Conservation (phyloP, 306 rosid species). For the Phaseolus lunatus region DNA sequence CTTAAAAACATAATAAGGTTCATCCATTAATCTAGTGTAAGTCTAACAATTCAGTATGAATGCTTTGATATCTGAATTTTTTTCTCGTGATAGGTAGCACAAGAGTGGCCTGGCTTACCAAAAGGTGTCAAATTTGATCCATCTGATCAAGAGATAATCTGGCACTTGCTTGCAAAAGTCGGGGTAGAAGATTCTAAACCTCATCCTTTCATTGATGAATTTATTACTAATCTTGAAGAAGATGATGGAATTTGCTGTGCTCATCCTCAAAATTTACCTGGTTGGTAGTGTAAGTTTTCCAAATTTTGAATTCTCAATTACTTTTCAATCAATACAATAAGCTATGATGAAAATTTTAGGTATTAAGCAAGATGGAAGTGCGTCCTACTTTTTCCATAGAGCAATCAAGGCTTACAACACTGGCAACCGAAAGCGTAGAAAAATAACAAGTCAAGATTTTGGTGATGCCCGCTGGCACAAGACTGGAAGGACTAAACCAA, state of each 20-base stretch:
- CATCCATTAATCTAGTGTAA: slow-evolving; percentile 5
- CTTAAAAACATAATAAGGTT: slow-evolving; percentile 13
- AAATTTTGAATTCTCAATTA: slow-evolving; percentile 21
- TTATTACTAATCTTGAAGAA: slow-evolving; percentile 66
- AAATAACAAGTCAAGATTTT: slow-evolving; percentile 64
- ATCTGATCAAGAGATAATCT: slow-evolving; percentile 79
- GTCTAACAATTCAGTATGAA: slow-evolving; percentile 25
- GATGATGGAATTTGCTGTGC: slow-evolving; percentile 81
- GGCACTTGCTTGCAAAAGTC: slow-evolving; percentile 78
- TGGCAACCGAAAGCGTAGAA: slow-evolving; percentile 83
- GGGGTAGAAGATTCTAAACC: slow-evolving; percentile 57
- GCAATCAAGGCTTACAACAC: slow-evolving; percentile 87
- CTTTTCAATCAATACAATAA: slow-evolving; percentile 28
- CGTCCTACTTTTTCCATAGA: slow-evolving; percentile 81
- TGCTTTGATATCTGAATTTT: slow-evolving; percentile 24
- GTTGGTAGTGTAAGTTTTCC: slow-evolving; percentile 51
- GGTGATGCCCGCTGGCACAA: slow-evolving; percentile 96
- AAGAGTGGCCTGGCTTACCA: slow-evolving; percentile 92
- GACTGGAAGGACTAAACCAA: slow-evolving; percentile 85
- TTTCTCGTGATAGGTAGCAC: slow-evolving; percentile 64
- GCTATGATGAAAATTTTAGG: slow-evolving; percentile 50
- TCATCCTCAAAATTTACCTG: slow-evolving; percentile 83
- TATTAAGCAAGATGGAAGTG: slow-evolving; percentile 82
- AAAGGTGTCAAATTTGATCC: slow-evolving; percentile 95
- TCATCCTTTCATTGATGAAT: slow-evolving; percentile 84